Evolutionary conservation across 352 stramenopile genomes (phyloP), one percentile per base, ranked within the genome.

Genomic region (Phytophthora ramorum): DNA sequence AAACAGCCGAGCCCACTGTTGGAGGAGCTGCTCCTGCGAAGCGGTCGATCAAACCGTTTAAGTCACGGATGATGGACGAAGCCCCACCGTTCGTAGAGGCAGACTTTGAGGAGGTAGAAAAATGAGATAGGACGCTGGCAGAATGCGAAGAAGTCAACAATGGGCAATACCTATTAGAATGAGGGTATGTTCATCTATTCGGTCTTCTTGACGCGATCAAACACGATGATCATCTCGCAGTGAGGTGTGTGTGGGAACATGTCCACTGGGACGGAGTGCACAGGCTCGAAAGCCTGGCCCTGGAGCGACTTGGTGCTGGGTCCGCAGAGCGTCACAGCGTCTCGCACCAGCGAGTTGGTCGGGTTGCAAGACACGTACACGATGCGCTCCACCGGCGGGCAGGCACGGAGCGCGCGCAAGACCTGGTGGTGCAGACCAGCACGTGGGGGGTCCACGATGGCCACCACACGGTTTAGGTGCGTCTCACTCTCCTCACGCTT

Each of bases 341-440:
- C 86, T 61, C 95, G 79, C 8, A 98, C 83, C 51, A 99, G 85
- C 48, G 93, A 98, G 37, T 92, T 96, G 2, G 95, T 99, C 16
- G 98, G 97, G 81, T 99, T 99, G 83, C 97, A 99, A 34, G 92
- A 98, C 48, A 99, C 97, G 72, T 99, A 99, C 19, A 99, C 87
- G 58, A 98, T 90, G 51, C 90, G 81, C 61, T 95, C 83, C 28
- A 98, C 89, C 0, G 82, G 82, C 1, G 76, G 78, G 44, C 83
- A 98, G 22, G 76, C 76, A 47, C 93, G 91, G 19, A 98, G 71
- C 26, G 93, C 87, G 22, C 89, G 83, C 7, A 98, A 67, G 49
- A 98, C 94, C 47, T 97, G 84, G 53, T 92, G 81, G 72, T 99
- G 97, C 7, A 99, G 82, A 13, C 98, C 98, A 34, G 94, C 95